Evolutionary conservation across 495 filamentous ascomycete species (phyloP), one percentile per base, ranked within the genome.

Genomic region (Platismatia glauca): DNA sequence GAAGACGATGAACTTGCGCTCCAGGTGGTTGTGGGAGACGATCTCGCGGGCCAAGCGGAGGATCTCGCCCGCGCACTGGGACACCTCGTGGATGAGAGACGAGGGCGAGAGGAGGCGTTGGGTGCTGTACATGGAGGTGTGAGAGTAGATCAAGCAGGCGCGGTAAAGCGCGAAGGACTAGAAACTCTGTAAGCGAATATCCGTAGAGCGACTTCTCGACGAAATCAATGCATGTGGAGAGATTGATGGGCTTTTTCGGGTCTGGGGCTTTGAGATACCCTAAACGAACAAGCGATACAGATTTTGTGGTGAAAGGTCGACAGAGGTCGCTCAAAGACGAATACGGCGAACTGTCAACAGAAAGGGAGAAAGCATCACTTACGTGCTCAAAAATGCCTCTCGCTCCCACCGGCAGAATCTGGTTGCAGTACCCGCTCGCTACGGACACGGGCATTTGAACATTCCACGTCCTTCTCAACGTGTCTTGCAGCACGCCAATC

Each of bases 1-100:
- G 67, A 86, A 84, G 0, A 81, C 73, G 38, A 81, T 63, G 60
- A 81, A 80, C 24, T 76, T 75, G 9, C 72, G 77, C 52, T 80
- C 77, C 24, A 70, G 64, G n/a, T 71, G 70, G 3, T 66, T 65
- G 4, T 60, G 62, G 13, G 67, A 66, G 11, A 74, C 60, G 3
- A 77, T 68, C 4, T 58, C 58, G 43, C 76, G 74, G 8, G 76
- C 77, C 18, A 79, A 67, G 20, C 74, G 76, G 9, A 84, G 63
- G 59, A 85, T 81, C 38, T 74, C 72, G 16, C 68, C 61, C 16
- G 71, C 72, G 31, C 78, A 81, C 48, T 76, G 71, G 22, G 75
- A 70, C 34, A 81, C 75, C 43, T 79, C 73, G 31, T 73, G 67
- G 29, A 78, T 71, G 15, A 71, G 66, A 7, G 71, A 61, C 22